Evolutionary conservation across 1,139 yeast genomes (phyloP).

Genomic region (Yamadazyma atmosphaerica): DNA sequence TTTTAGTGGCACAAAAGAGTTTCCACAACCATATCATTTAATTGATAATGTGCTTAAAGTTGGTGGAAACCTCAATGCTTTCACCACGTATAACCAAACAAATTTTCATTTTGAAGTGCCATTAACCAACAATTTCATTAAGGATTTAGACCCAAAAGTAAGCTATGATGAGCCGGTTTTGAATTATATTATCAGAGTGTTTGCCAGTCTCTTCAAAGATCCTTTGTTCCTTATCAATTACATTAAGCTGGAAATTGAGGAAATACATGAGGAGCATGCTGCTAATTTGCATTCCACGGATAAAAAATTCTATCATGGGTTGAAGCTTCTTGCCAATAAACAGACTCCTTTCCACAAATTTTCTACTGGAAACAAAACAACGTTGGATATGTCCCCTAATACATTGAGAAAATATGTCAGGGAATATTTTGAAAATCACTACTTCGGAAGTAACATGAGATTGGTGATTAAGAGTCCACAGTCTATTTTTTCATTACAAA

Average conservation of each 20-base stretch:
- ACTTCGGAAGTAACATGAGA: constrained; percentile 44
- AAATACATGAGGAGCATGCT: constrained; percentile 65
- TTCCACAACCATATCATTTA: constrained; percentile 48
- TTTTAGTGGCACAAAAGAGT: constrained; percentile 56
- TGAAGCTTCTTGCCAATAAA: constrained; percentile 47
- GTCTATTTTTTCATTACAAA: constrained; percentile 56
- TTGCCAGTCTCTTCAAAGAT: constrained; percentile 49
- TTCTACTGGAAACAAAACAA: constrained; percentile 44
- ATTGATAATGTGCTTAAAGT: constrained; percentile 40
- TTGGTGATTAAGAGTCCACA: constrained; percentile 65
- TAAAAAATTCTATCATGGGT: constrained; percentile 58
- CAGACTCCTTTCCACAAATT: constrained; percentile 46
- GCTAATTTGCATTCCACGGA: constrained; percentile 42
- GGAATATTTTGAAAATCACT: constrained; percentile 30
- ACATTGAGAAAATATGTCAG: constrained; percentile 21
- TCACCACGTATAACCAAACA: constrained; percentile 65
- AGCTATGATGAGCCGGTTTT: constrained; percentile 34
- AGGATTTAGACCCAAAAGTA: constrained; percentile 5
- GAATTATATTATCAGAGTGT: constrained; percentile 44
- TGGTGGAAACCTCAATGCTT: constrained; percentile 66
- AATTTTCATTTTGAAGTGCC: constrained; percentile 63
- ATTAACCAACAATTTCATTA: constrained; percentile 20
- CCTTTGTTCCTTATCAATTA: constrained; percentile 50
- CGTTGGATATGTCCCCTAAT: constrained; percentile 26
- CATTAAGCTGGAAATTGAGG: constrained; percentile 52